phyloP scores from a whole-genome alignment of 2,329 filamentous ascomycete genomes.

The Talaromyces islandicus region DNA sequence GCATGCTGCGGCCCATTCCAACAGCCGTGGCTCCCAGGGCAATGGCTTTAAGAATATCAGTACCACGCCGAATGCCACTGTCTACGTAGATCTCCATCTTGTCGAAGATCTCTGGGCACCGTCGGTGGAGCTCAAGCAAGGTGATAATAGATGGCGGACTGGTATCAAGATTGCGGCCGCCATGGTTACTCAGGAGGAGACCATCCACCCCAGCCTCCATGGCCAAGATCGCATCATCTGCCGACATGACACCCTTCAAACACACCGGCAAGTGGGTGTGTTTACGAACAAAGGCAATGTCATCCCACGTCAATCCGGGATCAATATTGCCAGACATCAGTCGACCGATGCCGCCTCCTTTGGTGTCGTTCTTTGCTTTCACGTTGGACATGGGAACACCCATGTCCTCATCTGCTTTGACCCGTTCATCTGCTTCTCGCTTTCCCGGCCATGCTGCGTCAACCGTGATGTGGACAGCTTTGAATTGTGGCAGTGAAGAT shows the following conservation, averaged over 20 bases:
- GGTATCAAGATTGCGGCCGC: slow-evolving; percentile 51
- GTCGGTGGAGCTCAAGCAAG: slow-evolving; percentile 47
- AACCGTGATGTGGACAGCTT: slow-evolving; percentile 48
- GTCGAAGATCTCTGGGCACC: slow-evolving; percentile 45
- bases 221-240: slow-evolving; percentile 49
- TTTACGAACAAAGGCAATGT: slow-evolving; percentile 48
- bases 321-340: slow-evolving; percentile 51
- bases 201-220: slow-evolving; percentile 47
- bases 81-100: slow-evolving; percentile 50
- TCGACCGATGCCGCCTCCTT: slow-evolving; percentile 48
- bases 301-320: slow-evolving; percentile 47
- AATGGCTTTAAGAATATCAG: slow-evolving; percentile 51
- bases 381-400: slow-evolving; percentile 40
- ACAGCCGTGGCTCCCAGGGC: slow-evolving; percentile 50
- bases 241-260: slow-evolving; percentile 53
- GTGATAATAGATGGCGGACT: slow-evolving; percentile 46
- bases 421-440: slow-evolving; percentile 53
- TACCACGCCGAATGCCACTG: slow-evolving; percentile 49
- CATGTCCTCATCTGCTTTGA: slow-evolving; percentile 41
- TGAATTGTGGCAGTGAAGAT: slow-evolving; percentile 36
- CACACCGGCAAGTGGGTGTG: slow-evolving; percentile 48
- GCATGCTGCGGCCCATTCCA: slow-evolving; percentile 48
- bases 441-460: slow-evolving; percentile 51
- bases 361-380: slow-evolving; percentile 44
- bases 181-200: slow-evolving; percentile 54